Percentiles rank a stretch among this genome's conserved stretches.
phyloP scores from a whole-genome alignment of 805 yeast species.

The Naumovozyma baii region DNA sequence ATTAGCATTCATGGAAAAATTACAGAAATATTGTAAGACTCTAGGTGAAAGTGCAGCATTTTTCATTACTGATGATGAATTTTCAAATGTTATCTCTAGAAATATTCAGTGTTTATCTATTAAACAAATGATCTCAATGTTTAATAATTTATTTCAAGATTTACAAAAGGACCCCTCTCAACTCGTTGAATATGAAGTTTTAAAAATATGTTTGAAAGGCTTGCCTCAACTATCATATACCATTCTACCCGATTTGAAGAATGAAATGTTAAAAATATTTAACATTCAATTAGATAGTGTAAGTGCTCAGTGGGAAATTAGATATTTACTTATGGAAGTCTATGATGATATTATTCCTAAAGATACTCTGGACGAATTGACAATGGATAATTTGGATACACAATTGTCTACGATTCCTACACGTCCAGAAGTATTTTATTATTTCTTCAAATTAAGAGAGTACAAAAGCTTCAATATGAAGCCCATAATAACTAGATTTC shows the following conservation, averaged over 20 bases:
- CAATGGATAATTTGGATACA: conserved; percentile 1
- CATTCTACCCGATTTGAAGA: conserved; percentile 17
- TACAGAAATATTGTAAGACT: conserved; percentile 28
- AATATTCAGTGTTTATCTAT: conserved; percentile 39
- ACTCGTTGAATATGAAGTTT: conserved; percentile 11
- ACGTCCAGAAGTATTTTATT: conserved; percentile 24
- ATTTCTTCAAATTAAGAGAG: conserved; percentile 44
- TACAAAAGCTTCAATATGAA: conserved; percentile 28
- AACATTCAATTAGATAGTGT: conserved; percentile 9
- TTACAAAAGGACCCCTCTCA: conserved; percentile 15
- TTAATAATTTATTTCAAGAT: conserved; percentile 15
- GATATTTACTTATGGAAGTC: conserved; percentile 39
- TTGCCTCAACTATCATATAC: conserved; percentile 29
- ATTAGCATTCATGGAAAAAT: conserved; percentile 37
- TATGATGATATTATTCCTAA: conserved; percentile 33
- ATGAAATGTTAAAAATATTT: conserved; percentile 21
- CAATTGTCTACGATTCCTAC: background rate
- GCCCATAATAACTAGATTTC: conserved; percentile 15
- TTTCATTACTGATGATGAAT: conserved; percentile 22
- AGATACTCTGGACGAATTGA: conserved; percentile 14
- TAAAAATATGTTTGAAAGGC: conserved; percentile 34
- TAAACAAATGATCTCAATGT: conserved; percentile 27
- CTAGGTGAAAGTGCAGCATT: conserved; percentile 1
- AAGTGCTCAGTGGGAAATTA: conserved; percentile 36
- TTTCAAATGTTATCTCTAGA: conserved; percentile 33